These are phyloP conservation scores for Curvularia sp. DNA, from an alignment of 2,329 filamentous ascomycete genomes.

Conservation along the genomic window DNA sequence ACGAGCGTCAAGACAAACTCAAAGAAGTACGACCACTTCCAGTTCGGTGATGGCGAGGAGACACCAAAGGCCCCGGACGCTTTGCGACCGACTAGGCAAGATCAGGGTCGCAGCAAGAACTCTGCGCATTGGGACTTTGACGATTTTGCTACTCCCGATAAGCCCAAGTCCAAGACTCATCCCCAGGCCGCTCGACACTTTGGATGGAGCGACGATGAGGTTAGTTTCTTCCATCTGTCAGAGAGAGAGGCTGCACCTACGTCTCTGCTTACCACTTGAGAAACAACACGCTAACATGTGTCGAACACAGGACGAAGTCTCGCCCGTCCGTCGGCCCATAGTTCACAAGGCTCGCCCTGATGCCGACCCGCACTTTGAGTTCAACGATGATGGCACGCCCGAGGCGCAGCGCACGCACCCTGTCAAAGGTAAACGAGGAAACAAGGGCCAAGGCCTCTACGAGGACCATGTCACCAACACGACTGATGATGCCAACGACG, in stretches of 20 bases:
- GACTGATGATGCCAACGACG: slow-evolving; percentile 28
- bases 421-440: slow-evolving; percentile 62
- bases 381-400: slow-evolving; percentile 75
- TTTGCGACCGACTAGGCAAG: slow-evolving; percentile 63
- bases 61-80: slow-evolving; percentile 43
- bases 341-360: slow-evolving; percentile 76
- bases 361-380: slow-evolving; percentile 81
- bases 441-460: slow-evolving; percentile 76
- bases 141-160: slow-evolving; percentile 84
- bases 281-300: slow-evolving; percentile 29
- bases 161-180: slow-evolving; percentile 69
- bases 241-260: slow-evolving; percentile 24
- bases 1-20: slow-evolving; percentile 70
- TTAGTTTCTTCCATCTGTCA: slow-evolving; percentile 38
- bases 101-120: slow-evolving; percentile 16
- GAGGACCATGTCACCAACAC: slow-evolving; percentile 73
- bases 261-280: slow-evolving; percentile 4
- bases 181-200: slow-evolving; percentile 77
- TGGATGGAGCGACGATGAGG: slow-evolving; percentile 76
- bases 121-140: slow-evolving; percentile 79
- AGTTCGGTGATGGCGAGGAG: slow-evolving; percentile 71
- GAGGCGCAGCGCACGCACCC: slow-evolving; percentile 55
- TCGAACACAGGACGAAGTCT: slow-evolving; percentile 60
- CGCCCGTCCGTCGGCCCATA: slow-evolving; percentile 65
- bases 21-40: slow-evolving; percentile 85